Evolutionary conservation across 306 rosid genomes (phyloP).

Genomic region (Ziziphus jujuba): DNA sequence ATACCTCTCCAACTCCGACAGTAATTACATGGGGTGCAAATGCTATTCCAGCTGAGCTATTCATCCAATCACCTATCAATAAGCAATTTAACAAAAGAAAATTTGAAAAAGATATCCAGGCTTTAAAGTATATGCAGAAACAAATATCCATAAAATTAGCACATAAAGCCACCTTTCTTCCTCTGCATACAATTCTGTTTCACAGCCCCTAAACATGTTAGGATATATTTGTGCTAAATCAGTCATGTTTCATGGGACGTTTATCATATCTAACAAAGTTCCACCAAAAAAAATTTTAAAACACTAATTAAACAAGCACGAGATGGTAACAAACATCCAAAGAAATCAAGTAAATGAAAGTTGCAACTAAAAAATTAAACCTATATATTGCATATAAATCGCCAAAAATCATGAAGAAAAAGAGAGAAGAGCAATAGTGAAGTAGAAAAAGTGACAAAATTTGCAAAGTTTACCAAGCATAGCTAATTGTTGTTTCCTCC

Average conservation of each 20-base stretch:
- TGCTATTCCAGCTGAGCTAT: slow-evolving; percentile 88
- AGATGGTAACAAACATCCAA: slow-evolving; percentile 4
- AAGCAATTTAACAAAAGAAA: slow-evolving; percentile 15
- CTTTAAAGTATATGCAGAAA: slow-evolving; percentile 11
- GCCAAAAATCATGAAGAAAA: slow-evolving; percentile 5
- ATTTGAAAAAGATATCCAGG: slow-evolving; percentile 11
- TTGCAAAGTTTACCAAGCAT: slow-evolving; percentile 51
- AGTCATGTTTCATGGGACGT: background rate
- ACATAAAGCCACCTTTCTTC: background rate
- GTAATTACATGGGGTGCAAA: slow-evolving; percentile 92
- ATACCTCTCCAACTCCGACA: slow-evolving; percentile 79
- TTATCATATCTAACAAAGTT: background rate
- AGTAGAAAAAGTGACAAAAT: no score
- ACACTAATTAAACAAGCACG: slow-evolving; percentile 16
- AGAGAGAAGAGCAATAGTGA: slow-evolving; percentile 7
- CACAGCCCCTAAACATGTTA: slow-evolving; percentile 12
- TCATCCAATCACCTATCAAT: slow-evolving; percentile 95
- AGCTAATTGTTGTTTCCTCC: slow-evolving; percentile 92
- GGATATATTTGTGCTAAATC: slow-evolving; percentile 11
- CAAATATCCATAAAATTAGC: slow-evolving; percentile 2
- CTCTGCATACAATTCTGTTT: background rate
- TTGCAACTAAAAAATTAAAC: background rate
- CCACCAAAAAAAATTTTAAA: no score
- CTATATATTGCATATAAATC: background rate
- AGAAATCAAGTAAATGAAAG: background rate